phyloP scores from a whole-genome alignment of 768 basidiomycete species.

The Agrocybe praecox region DNA sequence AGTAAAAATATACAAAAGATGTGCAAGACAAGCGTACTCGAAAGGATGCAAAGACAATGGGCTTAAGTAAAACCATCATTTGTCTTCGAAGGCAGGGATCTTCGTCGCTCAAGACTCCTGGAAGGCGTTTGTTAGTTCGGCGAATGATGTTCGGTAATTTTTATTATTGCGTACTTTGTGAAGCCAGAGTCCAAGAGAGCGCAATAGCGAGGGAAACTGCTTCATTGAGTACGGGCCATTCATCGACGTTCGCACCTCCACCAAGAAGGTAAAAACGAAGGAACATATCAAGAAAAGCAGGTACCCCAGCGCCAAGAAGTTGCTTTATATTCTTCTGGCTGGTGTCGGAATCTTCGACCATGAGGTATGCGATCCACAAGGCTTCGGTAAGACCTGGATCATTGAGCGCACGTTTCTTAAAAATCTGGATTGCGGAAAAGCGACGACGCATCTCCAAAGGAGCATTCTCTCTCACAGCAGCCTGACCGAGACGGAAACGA shows the following conservation, averaged over 20 bases:
- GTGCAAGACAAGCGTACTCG: constrained; percentile 36
- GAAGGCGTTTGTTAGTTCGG: constrained; percentile 5
- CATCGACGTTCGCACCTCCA: constrained; percentile 36
- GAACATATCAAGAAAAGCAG: constrained; percentile 39
- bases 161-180: constrained; percentile 31
- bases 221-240: constrained; percentile 52
- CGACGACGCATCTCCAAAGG: constrained; percentile 49
- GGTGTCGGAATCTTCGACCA: constrained; percentile 57
- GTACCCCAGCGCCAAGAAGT: constrained; percentile 44
- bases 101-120: constrained; percentile 38
- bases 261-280: constrained; percentile 40
- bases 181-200: constrained; percentile 49
- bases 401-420: constrained; percentile 39
- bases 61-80: constrained; percentile 38
- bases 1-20: constrained; percentile 13
- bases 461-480: constrained; percentile 30
- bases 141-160: neutral
- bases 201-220: constrained; percentile 47
- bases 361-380: constrained; percentile 55
- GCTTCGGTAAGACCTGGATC: constrained; percentile 41
- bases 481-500: constrained; percentile 34
- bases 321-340: constrained; percentile 48
- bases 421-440: constrained; percentile 43
- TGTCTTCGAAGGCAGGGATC: constrained; percentile 29
- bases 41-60: constrained; percentile 52